Evolutionary conservation across 139 green algal genomes (phyloP).

Genomic region (Nannochloris sp.): DNA sequence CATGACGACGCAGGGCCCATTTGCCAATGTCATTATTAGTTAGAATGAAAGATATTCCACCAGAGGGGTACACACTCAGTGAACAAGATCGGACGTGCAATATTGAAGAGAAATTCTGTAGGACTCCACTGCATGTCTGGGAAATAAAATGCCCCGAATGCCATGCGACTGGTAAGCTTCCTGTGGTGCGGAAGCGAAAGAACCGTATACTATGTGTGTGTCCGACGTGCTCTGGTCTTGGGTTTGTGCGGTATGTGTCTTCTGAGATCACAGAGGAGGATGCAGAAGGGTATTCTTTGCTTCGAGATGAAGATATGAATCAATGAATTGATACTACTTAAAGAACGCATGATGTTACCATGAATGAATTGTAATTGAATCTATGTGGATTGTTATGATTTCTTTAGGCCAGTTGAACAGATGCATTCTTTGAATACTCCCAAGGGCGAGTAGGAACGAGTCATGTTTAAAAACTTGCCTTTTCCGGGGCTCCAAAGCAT

Average conservation of each 20-base stretch:
- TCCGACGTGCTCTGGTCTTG: conserved; percentile 1
- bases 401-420: conserved; percentile 5
- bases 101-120: conserved; percentile 3
- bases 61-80: conserved; percentile 2
- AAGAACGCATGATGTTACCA: background rate
- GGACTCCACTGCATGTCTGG: conserved; percentile 11
- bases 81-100: background rate
- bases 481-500: conserved; percentile 14
- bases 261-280: background rate
- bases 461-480: conserved; percentile 17
- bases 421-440: conserved; percentile 3
- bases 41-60: background rate
- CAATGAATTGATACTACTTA: background rate
- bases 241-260: conserved; percentile 6
- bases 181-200: background rate
- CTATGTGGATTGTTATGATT: background rate
- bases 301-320: background rate
- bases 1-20: background rate
- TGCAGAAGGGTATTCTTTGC: background rate
- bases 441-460: conserved; percentile 8
- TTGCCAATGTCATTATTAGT: background rate
- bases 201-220: background rate
- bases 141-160: conserved; percentile 11
- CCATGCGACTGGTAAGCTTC: background rate
- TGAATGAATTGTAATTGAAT: background rate